These are phyloP conservation scores for Lichtheimia corymbifera DNA, from an alignment of 371 early-diverging fungal species.

Conservation along the genomic window DNA sequence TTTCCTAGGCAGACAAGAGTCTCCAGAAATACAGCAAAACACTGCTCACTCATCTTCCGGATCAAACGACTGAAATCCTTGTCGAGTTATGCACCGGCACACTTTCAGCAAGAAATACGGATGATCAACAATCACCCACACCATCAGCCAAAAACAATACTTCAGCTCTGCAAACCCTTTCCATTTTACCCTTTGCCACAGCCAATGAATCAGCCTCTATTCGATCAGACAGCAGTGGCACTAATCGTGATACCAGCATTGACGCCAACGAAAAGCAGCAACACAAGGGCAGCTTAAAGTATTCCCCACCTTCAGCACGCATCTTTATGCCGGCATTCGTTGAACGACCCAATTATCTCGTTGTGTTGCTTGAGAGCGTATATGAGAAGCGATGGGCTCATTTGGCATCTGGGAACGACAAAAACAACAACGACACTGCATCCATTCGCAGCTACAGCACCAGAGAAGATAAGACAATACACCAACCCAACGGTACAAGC, in stretches of 20 bases:
- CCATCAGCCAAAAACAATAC: slow-evolving; percentile 22
- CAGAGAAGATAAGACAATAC: slow-evolving; percentile 14
- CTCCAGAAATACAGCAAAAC: slow-evolving; percentile 79
- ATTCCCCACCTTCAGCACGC: slow-evolving; percentile 56
- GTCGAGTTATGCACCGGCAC: slow-evolving; percentile 72
- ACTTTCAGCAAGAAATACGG: slow-evolving; percentile 20
- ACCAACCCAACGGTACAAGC: slow-evolving; percentile 4
- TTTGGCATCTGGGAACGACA: slow-evolving; percentile 14
- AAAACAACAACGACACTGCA: slow-evolving; percentile 17
- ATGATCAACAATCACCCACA: slow-evolving; percentile 24
- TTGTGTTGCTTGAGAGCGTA: slow-evolving; percentile 73
- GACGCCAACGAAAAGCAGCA: slow-evolving; percentile 15
- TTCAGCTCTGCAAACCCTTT: slow-evolving; percentile 23
- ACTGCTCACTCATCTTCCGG: slow-evolving; percentile 71
- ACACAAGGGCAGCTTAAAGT: slow-evolving; percentile 17
- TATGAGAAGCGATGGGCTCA: slow-evolving; percentile 56
- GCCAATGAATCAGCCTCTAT: slow-evolving; percentile 15
- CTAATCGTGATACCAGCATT: not conserved
- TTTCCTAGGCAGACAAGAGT: slow-evolving; percentile 52
- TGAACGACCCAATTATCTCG: slow-evolving; percentile 69
- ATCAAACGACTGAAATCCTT: slow-evolving; percentile 79
- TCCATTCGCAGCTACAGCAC: slow-evolving; percentile 17
- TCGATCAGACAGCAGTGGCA: slow-evolving; percentile 10
- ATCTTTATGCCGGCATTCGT: slow-evolving; percentile 78
- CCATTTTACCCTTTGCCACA: slow-evolving; percentile 46